Base-by-base conservation (phyloP, 345 rosid genomes). In the Citrus unshiu region DNA sequence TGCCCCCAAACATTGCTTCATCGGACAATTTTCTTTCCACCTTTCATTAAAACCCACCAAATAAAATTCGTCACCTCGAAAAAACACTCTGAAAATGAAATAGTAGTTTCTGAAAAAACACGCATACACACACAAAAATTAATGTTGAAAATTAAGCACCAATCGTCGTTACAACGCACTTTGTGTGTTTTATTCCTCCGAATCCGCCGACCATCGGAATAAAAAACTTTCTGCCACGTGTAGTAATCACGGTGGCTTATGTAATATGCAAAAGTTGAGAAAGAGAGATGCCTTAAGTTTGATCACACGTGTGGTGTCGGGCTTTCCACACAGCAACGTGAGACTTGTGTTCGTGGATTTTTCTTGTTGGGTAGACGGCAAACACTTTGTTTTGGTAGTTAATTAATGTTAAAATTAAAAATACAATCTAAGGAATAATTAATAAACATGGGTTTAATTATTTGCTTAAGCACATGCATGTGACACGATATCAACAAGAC, bases 331-430 rank as follows among this genome's bases (percentile, higher is more conserved):
- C 39, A 19, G 27, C 81, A 59, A 73, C 49, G 69, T 81, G 56
- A 72, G 81, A 61, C 51, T 9, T 7, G 30, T 66, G 67, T 21
- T 40, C 81, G 77, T 76, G 79, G 77, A 64, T 70, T 80, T 78
- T 75, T 62, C 63, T 65, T 78, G 81, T 58, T 85, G 84, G 82
- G 79, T 57, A 32, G 75, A 75, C 79, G 79, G 81, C 76, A 34
- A 66, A 58, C 82, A 67, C 56, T 78, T 71, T 46, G 8, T 2
- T 46, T 13, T 13, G 18, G 51, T 13, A 3, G 51, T 12, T 13
- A 46, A 46, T 46, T 72, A 21, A 60, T n/a, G 35, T 34, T 25
- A 66, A 34, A 30, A 18, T 22, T 35, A 8, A 59, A 59, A 59
- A 27, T 39, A 49, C 30, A 32, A 65, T 19, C 39, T 6, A 25